phyloP scores from a whole-genome alignment of 1,284 basidiomycete species.

The Cutaneotrichosporon dermatis region DNA sequence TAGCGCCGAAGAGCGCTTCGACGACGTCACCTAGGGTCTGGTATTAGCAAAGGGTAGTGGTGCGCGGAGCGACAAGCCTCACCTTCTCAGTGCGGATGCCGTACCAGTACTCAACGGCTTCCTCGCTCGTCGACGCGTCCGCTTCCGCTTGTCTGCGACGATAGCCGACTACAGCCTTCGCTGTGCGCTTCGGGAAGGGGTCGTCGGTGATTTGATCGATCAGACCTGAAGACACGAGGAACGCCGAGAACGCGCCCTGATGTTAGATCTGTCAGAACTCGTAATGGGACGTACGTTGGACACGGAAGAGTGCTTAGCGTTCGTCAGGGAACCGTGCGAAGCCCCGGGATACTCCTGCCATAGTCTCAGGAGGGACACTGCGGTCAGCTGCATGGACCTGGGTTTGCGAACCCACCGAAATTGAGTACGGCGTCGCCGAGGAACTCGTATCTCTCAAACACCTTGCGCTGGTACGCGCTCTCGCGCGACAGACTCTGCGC shows the following conservation, averaged over 20 bases:
- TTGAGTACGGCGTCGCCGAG: conserved; percentile 32
- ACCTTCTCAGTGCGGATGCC: conserved; percentile 15
- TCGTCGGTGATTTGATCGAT: conserved; percentile 10
- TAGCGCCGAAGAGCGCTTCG: conserved; percentile 76
- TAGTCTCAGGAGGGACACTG: conserved; percentile 26
- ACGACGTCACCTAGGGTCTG: conserved; percentile 49
- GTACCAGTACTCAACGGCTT: conserved; percentile 24
- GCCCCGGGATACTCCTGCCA: conserved; percentile 20
- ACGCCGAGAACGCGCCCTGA: conserved; percentile 21
- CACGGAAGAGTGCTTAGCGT: conserved; percentile 27
- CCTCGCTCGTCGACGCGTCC: not conserved
- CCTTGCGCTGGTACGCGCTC: not conserved
- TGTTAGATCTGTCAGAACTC: not conserved
- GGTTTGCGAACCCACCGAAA: conserved; percentile 15
- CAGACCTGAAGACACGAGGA: conserved; percentile 20
- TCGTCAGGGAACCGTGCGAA: conserved; percentile 24
- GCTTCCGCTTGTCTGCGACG: not conserved
- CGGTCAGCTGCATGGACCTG: not conserved
- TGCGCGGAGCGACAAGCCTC: not conserved
- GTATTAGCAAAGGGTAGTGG: not conserved
- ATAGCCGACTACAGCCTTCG: not conserved
- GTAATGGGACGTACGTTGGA: conserved; percentile 1
- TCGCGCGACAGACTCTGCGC: not conserved
- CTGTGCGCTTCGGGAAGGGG: not conserved
- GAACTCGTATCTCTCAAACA: conserved; percentile 25